A percentile compares a stretch with the other conserved stretches of the same genome.
Conservation (phyloP, 768 basidiomycete genomes). For the Collybiopsis luxurians region DNA sequence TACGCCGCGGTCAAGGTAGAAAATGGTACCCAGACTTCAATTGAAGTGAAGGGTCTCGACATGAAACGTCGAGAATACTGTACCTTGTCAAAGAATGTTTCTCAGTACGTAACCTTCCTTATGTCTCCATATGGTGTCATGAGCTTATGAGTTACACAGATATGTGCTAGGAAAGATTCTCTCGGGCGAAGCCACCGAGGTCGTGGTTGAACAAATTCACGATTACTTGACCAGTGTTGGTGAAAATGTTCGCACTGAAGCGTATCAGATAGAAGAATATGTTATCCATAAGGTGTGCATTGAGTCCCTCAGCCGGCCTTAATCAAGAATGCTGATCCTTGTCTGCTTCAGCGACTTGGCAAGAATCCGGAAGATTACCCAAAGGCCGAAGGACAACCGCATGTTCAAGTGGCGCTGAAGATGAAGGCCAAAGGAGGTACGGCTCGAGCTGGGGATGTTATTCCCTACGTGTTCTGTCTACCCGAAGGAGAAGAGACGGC, state of each 20-base stretch:
- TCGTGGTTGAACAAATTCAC: constrained; percentile 87
- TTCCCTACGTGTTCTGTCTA: constrained; percentile 92
- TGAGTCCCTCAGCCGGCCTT: not conserved
- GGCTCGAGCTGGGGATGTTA: constrained; percentile 87
- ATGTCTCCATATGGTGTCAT: not conserved
- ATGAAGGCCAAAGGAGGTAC: constrained; percentile 83
- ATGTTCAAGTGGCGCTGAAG: constrained; percentile 92
- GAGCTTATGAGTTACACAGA: constrained; percentile 35
- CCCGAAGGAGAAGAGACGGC: constrained; percentile 67
- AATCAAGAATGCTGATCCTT: not conserved
- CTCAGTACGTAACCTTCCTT: constrained; percentile 59
- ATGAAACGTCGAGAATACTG: constrained; percentile 99
- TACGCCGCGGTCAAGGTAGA: constrained; percentile 97
- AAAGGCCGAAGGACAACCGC: constrained; percentile 91
- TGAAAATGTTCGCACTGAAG: constrained; percentile 74
- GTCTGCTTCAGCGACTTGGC: constrained; percentile 69
- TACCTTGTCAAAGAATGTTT: constrained; percentile 85
- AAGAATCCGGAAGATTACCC: constrained; percentile 98
- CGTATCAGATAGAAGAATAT: constrained; percentile 87
- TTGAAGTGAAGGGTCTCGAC: constrained; percentile 95
- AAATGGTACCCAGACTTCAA: constrained; percentile 71
- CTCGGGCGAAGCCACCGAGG: constrained; percentile 88
- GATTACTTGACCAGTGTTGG: constrained; percentile 81
- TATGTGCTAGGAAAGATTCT: constrained; percentile 88
- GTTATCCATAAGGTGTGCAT: constrained; percentile 83